Evolutionary conservation across 1,284 basidiomycete genomes (phyloP).

Genomic region (Ganoderma lingzhi): DNA sequence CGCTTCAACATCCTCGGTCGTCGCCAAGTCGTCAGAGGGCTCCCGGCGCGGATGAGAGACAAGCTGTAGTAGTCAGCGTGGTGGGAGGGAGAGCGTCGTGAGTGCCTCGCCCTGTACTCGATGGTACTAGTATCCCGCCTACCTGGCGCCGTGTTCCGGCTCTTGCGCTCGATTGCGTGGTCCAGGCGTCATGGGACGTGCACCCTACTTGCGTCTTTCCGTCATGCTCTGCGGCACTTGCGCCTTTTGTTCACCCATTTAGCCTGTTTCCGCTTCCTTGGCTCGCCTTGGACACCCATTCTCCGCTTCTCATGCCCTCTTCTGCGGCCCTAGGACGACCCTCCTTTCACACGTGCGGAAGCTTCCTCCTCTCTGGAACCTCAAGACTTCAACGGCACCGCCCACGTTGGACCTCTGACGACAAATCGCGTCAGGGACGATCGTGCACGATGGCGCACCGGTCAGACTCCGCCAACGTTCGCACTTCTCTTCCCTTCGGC

Average conservation of each 20-base stretch:
- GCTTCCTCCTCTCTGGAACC: slow-evolving; percentile 13
- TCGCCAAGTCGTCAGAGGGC: not conserved
- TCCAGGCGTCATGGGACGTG: slow-evolving; percentile 36
- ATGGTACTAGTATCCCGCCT: slow-evolving; percentile 28
- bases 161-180: slow-evolving; percentile 33
- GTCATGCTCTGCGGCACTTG: slow-evolving; percentile 1
- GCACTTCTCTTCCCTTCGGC: not conserved
- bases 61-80: slow-evolving; percentile 11
- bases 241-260: slow-evolving; percentile 15
- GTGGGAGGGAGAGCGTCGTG: slow-evolving; percentile 13
- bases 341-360: slow-evolving; percentile 21
- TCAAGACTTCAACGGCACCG: slow-evolving; percentile 2
- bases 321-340: slow-evolving; percentile 4
- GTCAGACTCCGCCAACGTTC: slow-evolving; percentile 9
- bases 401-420: slow-evolving; percentile 23
- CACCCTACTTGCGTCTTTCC: slow-evolving; percentile 6
- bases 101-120: slow-evolving; percentile 11
- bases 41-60: slow-evolving; percentile 11
- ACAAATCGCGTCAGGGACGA: slow-evolving; percentile 18
- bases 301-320: slow-evolving; percentile 20
- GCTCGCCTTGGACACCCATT: slow-evolving; percentile 24
- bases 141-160: slow-evolving; percentile 28
- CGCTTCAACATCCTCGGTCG: slow-evolving; percentile 17
- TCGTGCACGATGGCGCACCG: slow-evolving; percentile 23
- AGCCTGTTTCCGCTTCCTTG: slow-evolving; percentile 31